Base-by-base conservation (phyloP, 148 eudicot species). In the Salicornia ramosissima region DNA sequence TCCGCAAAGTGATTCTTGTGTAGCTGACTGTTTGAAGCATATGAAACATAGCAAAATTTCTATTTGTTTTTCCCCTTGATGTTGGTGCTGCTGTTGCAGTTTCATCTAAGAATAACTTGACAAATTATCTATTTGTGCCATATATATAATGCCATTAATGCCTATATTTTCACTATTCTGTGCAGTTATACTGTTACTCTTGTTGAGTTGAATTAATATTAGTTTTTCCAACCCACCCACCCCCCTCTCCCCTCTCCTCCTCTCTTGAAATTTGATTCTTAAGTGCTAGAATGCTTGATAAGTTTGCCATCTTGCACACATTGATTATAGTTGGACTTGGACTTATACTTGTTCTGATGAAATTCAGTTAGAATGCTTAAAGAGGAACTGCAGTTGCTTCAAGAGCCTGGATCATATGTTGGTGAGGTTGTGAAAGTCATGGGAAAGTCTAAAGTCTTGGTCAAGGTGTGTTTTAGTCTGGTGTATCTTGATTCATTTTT, bases 401-500 rank as follows among this genome's bases (percentile, higher is more conserved):
- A 84, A 54, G 88, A 84, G 58, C 85, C 88, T 53, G 88, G 88
- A 19, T 84, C 88, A 70, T 84, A 84, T 77, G 88, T 84, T 65
- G 88, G 88, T 53, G 88, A 84, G 77, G 88, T 84, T 24, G 88
- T 84, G 64, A 84, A 84, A 75, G 85, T 82, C 57, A 84, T 84
- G 88, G 88, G 88, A 42, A 84, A 84, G 66, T 84, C 88, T 10
- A 84, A 81, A 71, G 83, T 81, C 29, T 52, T 79, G 67, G 82
- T 84, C 25, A 84, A 76, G 59, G 81, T 80, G 75, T n/a, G 58
- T n/a, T 58, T 33, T 24, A 34, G 14, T 13, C 12, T 46, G 8
- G 25, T 43, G 33, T 57, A 15, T 46, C 45, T 12, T 13, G 28
- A 12, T 29, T 24, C 18, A 7, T 66, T 67, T 22, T 13, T 34